These are phyloP conservation scores for Debaryomyces prosopidis DNA, from an alignment of 805 yeast species.

Conservation along the genomic window DNA sequence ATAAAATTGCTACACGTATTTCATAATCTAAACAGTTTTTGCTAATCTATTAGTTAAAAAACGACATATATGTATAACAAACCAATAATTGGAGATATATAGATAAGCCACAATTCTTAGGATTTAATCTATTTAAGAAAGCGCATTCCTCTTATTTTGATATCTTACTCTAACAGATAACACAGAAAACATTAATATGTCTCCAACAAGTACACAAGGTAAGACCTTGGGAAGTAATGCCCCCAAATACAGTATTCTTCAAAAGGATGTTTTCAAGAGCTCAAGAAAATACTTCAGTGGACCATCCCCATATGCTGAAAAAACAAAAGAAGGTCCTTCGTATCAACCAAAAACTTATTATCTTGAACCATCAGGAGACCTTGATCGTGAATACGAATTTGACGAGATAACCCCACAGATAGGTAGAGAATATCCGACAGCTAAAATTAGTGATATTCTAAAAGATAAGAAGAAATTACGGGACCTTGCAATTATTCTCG, in stretches of 20 bases:
- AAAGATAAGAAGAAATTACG: constrained; percentile 6
- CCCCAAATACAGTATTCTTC: constrained; percentile 7
- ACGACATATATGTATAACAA: no score
- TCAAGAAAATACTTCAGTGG: background rate
- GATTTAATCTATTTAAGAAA: no score
- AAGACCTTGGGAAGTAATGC: background rate
- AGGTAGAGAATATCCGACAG: constrained; percentile 8
- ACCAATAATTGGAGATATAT: no score
- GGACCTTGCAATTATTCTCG: constrained; percentile 9
- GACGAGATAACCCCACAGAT: constrained; percentile 8
- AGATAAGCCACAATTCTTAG: no score
- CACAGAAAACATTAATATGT: no score
- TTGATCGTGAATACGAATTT: constrained; percentile 6
- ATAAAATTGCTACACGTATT: no score
- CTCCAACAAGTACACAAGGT: background rate
- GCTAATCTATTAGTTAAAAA: no score
- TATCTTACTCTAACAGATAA: no score
- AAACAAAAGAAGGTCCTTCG: constrained; percentile 6
- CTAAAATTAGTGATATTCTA: constrained; percentile 6
- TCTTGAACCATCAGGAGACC: constrained; percentile 6
- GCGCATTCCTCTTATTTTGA: no score
- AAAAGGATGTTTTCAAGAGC: constrained; percentile 1
- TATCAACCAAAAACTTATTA: constrained; percentile 2
- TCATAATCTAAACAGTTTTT: no score
- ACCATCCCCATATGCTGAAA: constrained; percentile 9